Evolutionary conservation across 108 stramenopile genomes (phyloP).

Genomic region (Fistulifera solaris): DNA sequence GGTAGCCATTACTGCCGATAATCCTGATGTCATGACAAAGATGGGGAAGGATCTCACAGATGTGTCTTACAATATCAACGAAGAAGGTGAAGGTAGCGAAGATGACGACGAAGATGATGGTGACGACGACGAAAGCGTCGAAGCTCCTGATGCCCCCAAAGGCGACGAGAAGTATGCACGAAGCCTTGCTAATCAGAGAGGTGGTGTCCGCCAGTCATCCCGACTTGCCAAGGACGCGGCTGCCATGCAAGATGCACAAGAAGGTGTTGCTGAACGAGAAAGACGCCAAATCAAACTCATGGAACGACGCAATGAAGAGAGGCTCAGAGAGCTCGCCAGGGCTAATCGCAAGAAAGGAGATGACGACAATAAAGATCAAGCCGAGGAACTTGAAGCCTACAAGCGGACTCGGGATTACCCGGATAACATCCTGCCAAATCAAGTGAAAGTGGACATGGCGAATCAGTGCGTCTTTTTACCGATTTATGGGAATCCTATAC

Average conservation of each 20-base stretch:
- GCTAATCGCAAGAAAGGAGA: constrained; percentile 53
- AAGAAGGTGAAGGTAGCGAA: constrained; percentile 58
- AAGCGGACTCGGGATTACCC: constrained; percentile 83
- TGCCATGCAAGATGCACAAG: constrained; percentile 35
- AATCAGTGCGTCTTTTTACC: constrained; percentile 93
- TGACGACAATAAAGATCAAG: constrained; percentile 62
- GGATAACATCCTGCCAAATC: constrained; percentile 77
- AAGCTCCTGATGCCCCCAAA: constrained; percentile 34
- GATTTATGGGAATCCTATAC: constrained; percentile 90
- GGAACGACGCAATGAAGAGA: constrained; percentile 74
- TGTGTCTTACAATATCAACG: constrained; percentile 86
- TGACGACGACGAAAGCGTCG: constrained; percentile 44
- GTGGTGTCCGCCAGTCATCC: constrained; percentile 18
- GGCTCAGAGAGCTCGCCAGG: constrained; percentile 68
- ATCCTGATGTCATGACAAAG: constrained; percentile 81
- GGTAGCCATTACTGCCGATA: constrained; percentile 48
- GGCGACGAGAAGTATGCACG: constrained; percentile 53
- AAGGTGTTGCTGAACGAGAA: constrained; percentile 71
- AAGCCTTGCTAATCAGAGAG: constrained; percentile 50
- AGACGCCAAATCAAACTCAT: constrained; percentile 61
- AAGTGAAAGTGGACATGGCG: constrained; percentile 96
- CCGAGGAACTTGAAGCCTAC: constrained; percentile 86
- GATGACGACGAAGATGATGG: constrained; percentile 63
- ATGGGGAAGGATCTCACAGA: constrained; percentile 67
- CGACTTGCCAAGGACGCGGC: constrained; percentile 51